These are phyloP conservation scores for Phanerodontia chrysosporium DNA, from an alignment of 768 basidiomycete species.

Conservation along the genomic window DNA sequence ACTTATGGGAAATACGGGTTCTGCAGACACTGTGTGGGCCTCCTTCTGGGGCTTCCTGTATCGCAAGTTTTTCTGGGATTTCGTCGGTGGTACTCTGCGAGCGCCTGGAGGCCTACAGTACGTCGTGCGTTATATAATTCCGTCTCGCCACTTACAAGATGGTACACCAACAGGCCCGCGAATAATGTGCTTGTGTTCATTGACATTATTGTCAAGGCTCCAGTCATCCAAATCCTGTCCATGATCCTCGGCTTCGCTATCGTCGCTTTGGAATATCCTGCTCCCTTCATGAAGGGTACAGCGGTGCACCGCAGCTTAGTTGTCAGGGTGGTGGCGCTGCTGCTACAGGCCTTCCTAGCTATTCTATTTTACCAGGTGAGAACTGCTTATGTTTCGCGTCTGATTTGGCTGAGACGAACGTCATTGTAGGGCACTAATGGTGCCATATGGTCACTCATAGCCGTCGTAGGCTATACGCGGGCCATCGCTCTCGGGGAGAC, in stretches of 20 bases:
- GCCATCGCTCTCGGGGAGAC: conserved; percentile 65
- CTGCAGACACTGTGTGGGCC: conserved; percentile 73
- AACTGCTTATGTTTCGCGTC: background rate
- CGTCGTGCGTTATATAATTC: conserved; percentile 26
- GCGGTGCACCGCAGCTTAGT: conserved; percentile 63
- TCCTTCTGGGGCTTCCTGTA: conserved; percentile 76
- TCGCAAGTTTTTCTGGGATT: conserved; percentile 97
- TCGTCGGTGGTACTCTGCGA: conserved; percentile 75
- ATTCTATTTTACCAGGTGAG: conserved; percentile 76
- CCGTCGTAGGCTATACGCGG: conserved; percentile 60
- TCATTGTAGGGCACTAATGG: conserved; percentile 73
- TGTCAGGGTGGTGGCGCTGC: conserved; percentile 56
- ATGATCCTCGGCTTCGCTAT: conserved; percentile 58
- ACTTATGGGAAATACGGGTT: no score
- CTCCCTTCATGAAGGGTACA: conserved; percentile 51
- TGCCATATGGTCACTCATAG: conserved; percentile 75
- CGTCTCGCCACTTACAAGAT: background rate
- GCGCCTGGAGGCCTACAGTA: conserved; percentile 79
- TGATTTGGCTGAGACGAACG: background rate
- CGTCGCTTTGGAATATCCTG: conserved; percentile 68
- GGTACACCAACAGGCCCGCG: conserved; percentile 44
- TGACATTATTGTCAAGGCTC: conserved; percentile 69
- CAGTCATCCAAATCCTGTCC: conserved; percentile 66
- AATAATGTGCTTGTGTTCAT: conserved; percentile 60
- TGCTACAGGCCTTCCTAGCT: conserved; percentile 58